A percentile compares a stretch with the other conserved stretches of the same genome.
Conservation (phyloP, 2,329 filamentous ascomycete species). For the Trichophyton benhamiae region DNA sequence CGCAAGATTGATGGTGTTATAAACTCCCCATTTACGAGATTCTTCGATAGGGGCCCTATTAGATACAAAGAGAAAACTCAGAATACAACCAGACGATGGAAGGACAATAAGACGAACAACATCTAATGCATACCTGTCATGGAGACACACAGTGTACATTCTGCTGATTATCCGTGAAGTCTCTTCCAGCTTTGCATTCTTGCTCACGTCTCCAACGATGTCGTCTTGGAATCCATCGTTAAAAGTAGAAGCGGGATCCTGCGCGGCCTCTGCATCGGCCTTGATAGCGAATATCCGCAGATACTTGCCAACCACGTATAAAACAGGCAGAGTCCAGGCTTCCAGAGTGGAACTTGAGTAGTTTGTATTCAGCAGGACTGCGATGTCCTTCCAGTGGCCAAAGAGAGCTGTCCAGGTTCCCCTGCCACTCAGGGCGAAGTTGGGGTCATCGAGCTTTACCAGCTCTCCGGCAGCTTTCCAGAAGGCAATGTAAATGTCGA, state of each 20-base stretch:
- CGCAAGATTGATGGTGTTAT: slow-evolving; percentile 83
- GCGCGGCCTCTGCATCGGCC: slow-evolving; percentile 60
- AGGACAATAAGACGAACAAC: neutral
- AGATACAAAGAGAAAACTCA: slow-evolving; percentile 16
- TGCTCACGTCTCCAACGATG: slow-evolving; percentile 60
- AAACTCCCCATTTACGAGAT: slow-evolving; percentile 95
- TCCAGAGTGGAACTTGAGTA: slow-evolving; percentile 67
- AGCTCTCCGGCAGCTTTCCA: slow-evolving; percentile 74
- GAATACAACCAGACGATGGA: slow-evolving; percentile 3
- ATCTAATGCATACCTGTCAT: slow-evolving; percentile 56
- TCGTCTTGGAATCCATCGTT: slow-evolving; percentile 60
- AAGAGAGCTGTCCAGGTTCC: slow-evolving; percentile 68
- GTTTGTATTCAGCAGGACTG: slow-evolving; percentile 63
- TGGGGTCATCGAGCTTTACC: slow-evolving; percentile 49
- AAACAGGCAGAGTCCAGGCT: slow-evolving; percentile 82
- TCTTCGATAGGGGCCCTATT: slow-evolving; percentile 66
- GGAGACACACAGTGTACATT: slow-evolving; percentile 81
- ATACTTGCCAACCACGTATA: slow-evolving; percentile 80
- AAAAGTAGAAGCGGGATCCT: slow-evolving; percentile 34
- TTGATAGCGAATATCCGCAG: slow-evolving; percentile 79
- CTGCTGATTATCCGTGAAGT: slow-evolving; percentile 81
- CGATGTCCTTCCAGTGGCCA: slow-evolving; percentile 75
- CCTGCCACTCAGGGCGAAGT: slow-evolving; percentile 13
- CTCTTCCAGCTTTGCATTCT: slow-evolving; percentile 78
- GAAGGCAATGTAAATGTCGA: slow-evolving; percentile 69